phyloP scores from a whole-genome alignment of 2,329 filamentous ascomycete genomes.

The Xylariaceae sp. region DNA sequence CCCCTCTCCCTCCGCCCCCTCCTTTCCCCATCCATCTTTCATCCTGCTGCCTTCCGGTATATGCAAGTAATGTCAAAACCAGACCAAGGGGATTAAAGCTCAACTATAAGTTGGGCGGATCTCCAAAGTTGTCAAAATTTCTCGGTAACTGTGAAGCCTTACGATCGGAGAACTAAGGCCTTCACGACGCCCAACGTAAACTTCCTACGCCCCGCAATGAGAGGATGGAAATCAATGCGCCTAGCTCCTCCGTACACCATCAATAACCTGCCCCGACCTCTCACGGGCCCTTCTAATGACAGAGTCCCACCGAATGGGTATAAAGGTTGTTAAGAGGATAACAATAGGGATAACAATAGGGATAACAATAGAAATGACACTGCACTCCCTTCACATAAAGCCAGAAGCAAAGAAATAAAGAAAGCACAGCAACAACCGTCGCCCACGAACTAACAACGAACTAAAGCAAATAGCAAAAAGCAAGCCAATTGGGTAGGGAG shows the following conservation, averaged over 20 bases:
- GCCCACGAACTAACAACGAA: background rate
- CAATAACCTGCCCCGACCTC: constrained; percentile 3
- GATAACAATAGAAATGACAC: background rate
- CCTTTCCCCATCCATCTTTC: background rate
- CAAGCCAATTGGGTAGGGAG: background rate
- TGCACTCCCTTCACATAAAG: background rate
- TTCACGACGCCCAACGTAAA: constrained; percentile 1
- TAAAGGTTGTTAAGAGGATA: constrained; percentile 14
- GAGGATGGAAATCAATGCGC: constrained; percentile 15
- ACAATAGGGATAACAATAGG: background rate
- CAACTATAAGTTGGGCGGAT: background rate
- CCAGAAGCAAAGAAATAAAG: background rate
- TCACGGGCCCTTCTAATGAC: constrained; percentile 14
- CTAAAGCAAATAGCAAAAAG: background rate
- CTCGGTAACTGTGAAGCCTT: background rate
- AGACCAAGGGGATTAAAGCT: constrained; percentile 7
- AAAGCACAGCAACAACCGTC: too few relatives aligned
- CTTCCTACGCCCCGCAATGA: constrained; percentile 10
- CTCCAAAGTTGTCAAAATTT: background rate
- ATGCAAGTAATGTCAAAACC: constrained; percentile 13
- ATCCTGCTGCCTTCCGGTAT: constrained; percentile 11
- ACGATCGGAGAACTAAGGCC: background rate
- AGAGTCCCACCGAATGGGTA: constrained; percentile 23
- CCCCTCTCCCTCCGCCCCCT: background rate
- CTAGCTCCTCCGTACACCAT: constrained; percentile 6